Conservation (phyloP, 306 rosid genomes). For the Dalbergia oliveri region DNA sequence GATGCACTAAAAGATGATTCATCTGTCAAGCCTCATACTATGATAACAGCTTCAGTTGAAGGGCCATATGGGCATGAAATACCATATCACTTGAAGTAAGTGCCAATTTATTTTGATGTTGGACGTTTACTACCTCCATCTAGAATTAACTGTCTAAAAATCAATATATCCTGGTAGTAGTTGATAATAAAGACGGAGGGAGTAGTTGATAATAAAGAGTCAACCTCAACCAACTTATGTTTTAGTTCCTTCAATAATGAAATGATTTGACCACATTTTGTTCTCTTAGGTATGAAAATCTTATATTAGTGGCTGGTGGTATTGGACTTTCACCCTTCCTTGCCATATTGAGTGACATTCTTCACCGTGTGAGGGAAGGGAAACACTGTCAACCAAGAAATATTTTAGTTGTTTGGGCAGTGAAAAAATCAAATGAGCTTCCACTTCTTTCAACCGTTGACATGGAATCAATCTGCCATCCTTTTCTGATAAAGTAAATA, state of each 20-base stretch:
- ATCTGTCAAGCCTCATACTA: constrained; percentile 39
- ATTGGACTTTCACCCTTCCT: constrained; percentile 95
- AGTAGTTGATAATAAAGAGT: too few species aligned
- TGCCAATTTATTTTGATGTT: constrained; percentile 29
- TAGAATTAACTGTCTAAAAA: too few species aligned
- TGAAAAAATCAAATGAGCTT: constrained; percentile 78
- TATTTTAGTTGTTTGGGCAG: constrained; percentile 84
- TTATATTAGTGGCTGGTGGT: constrained; percentile 93
- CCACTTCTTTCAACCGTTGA: constrained; percentile 79
- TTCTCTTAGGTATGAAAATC: constrained; percentile 82
- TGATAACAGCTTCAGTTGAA: constrained; percentile 80
- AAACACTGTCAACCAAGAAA: constrained; percentile 75
- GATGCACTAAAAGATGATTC: constrained; percentile 46
- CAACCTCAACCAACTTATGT: constrained; percentile 13
- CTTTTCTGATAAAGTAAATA: constrained; percentile 65
- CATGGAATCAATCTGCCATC: constrained; percentile 74
- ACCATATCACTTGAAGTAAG: constrained; percentile 88
- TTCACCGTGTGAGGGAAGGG: constrained; percentile 77
- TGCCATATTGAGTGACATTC: constrained; percentile 88
- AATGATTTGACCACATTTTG: constrained; percentile 25
- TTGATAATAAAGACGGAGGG: too few species aligned
- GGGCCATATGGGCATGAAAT: constrained; percentile 96
- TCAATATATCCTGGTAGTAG: too few species aligned
- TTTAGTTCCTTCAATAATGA: constrained; percentile 24
- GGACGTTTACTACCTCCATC: too few species aligned